A percentile compares a stretch with the other conserved stretches of the same genome.
Evolutionary conservation across 169 alveolate species (phyloP).

Genomic region (Cyclospora cayetanensis): DNA sequence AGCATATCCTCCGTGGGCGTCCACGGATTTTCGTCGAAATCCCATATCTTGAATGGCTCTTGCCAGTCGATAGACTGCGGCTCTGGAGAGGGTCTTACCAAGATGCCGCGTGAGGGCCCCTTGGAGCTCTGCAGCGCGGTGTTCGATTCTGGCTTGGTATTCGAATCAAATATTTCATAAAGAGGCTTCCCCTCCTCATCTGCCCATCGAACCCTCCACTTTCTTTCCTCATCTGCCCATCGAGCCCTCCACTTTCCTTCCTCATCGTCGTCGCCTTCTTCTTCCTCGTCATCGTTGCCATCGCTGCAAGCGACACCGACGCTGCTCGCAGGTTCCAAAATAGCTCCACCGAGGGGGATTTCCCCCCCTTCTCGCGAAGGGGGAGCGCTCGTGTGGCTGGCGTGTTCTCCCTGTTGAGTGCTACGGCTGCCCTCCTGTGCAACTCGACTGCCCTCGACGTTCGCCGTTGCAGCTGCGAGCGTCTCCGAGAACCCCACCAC

Average conservation of each 20-base stretch:
- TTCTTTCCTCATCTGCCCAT: background rate
- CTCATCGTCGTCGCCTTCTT: background rate
- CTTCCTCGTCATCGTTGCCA: background rate
- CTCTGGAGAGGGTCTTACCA: background rate
- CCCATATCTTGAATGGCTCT: background rate
- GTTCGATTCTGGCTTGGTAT: background rate
- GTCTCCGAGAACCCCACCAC: too few species aligned
- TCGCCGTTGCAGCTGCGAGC: too few species aligned
- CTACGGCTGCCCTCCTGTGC: too few species aligned
- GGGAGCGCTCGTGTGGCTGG: too few species aligned
- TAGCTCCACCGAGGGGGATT: too few species aligned
- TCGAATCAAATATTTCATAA: background rate
- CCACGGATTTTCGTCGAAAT: background rate
- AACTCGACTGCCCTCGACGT: too few species aligned
- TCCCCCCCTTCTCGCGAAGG: too few species aligned
- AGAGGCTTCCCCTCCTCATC: background rate
- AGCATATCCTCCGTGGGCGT: background rate
- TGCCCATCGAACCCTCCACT: constrained; percentile 22
- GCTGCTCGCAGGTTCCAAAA: background rate
- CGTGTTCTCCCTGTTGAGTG: too few species aligned
- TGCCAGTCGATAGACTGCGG: constrained; percentile 3
- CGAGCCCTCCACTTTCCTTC: constrained; percentile 2
- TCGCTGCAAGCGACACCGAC: background rate
- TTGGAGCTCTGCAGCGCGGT: background rate
- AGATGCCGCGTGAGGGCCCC: background rate